Evolutionary conservation across 805 yeast genomes (phyloP).

Genomic region (Hanseniaspora guilliermondii): DNA sequence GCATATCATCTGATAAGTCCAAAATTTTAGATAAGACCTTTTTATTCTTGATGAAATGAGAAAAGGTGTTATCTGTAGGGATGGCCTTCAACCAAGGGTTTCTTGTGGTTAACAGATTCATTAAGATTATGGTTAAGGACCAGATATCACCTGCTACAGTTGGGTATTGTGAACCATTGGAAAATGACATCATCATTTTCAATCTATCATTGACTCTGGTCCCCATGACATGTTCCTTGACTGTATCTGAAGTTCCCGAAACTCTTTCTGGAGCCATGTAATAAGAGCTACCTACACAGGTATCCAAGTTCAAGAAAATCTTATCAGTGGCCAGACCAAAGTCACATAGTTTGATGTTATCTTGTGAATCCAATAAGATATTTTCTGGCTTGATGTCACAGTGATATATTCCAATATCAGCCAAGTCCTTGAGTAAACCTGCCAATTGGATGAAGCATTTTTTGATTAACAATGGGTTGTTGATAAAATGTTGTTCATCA

Average conservation of each 20-base stretch:
- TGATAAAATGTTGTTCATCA: constrained; percentile 49
- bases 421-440: constrained; percentile 73
- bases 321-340: constrained; percentile 75
- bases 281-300: constrained; percentile 76
- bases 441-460: constrained; percentile 62
- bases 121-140: constrained; percentile 72
- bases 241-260: constrained; percentile 24
- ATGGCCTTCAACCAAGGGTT: constrained; percentile 86
- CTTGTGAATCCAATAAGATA: constrained; percentile 53
- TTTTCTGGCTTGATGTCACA: constrained; percentile 96
- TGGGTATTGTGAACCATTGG: constrained; percentile 31
- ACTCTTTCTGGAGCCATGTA: constrained; percentile 88
- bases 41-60: constrained; percentile 46
- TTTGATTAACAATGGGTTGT: constrained; percentile 40
- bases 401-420: constrained; percentile 71
- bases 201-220: constrained; percentile 18
- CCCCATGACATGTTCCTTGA: constrained; percentile 18
- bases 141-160: constrained; percentile 73
- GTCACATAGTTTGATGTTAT: constrained; percentile 57
- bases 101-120: constrained; percentile 68
- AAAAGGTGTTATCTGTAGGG: constrained; percentile 48
- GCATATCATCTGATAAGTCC: constrained; percentile 59
- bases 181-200: constrained; percentile 15
- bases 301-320: constrained; percentile 46
- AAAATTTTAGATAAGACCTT: constrained; percentile 49